These are phyloP conservation scores for Cystobasidium tubakii DNA, from an alignment of 768 basidiomycete species.

Conservation along the genomic window DNA sequence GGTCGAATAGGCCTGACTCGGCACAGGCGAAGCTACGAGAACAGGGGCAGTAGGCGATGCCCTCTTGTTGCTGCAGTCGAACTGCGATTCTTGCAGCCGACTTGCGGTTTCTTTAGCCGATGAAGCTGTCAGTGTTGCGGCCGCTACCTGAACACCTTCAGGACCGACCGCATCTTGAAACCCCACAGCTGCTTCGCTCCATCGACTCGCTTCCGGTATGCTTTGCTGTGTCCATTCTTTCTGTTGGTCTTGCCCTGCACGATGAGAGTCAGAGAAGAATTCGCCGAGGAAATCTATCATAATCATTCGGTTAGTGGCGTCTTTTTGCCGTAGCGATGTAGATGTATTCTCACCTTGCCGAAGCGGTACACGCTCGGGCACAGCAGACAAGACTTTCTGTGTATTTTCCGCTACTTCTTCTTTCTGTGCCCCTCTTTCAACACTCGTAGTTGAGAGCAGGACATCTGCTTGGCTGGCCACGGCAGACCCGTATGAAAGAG, in stretches of 20 bases:
- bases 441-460: no score
- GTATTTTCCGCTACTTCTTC: not conserved
- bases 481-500: no score
- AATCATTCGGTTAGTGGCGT: not conserved
- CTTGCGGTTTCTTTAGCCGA: not conserved
- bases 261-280: not conserved
- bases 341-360: not conserved
- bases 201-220: not conserved
- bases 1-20: not conserved
- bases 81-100: not conserved
- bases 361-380: not conserved
- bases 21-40: not conserved
- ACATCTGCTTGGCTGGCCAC: no score
- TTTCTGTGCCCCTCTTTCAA: not conserved
- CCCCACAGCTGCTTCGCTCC: not conserved
- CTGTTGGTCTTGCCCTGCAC: not conserved
- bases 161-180: slow-evolving; percentile 1
- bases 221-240: not conserved
- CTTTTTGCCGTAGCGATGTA: not conserved
- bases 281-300: not conserved
- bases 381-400: not conserved
- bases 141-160: slow-evolving; percentile 8
- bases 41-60: not conserved
- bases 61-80: not conserved
- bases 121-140: not conserved